These are phyloP conservation scores for Kodamaea neixiangensis DNA, from an alignment of 805 yeast genomes.

Conservation along the genomic window DNA sequence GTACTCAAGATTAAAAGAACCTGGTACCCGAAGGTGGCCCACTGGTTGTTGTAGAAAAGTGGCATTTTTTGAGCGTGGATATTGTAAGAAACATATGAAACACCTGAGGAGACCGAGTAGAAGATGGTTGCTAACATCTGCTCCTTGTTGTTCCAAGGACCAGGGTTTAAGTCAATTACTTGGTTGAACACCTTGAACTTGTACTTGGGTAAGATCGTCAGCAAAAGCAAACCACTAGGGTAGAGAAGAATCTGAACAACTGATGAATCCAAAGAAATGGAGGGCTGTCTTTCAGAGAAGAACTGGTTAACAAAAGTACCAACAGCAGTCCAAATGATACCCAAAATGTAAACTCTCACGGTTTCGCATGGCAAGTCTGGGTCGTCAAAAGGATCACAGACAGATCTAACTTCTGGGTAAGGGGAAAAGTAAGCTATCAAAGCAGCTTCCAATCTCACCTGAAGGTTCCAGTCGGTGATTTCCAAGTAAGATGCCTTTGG, in stretches of 20 bases:
- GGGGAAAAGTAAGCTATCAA: slow-evolving; percentile 49
- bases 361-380: slow-evolving; percentile 51
- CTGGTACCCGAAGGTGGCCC: slow-evolving; percentile 33
- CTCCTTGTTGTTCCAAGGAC: slow-evolving; percentile 65
- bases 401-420: slow-evolving; percentile 65
- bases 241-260: slow-evolving; percentile 49
- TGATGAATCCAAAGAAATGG: slow-evolving; percentile 44
- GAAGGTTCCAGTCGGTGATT: slow-evolving; percentile 29
- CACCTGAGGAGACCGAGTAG: slow-evolving; percentile 35
- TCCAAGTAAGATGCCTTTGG: slow-evolving; percentile 1
- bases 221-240: slow-evolving; percentile 44
- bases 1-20: slow-evolving; percentile 24
- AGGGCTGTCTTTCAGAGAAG: slow-evolving; percentile 55
- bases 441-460: slow-evolving; percentile 43
- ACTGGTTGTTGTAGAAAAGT: slow-evolving; percentile 23
- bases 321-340: slow-evolving; percentile 52
- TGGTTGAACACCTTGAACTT: slow-evolving; percentile 28
- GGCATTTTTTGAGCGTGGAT: slow-evolving; percentile 16
- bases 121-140: slow-evolving; percentile 62
- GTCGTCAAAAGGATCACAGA: slow-evolving; percentile 59
- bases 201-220: slow-evolving; percentile 38
- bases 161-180: slow-evolving; percentile 52
- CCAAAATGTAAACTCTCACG: slow-evolving; percentile 54
- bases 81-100: slow-evolving; percentile 19
- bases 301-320: slow-evolving; percentile 59